phyloP scores from a whole-genome alignment of 768 basidiomycete species.

The Daedalea quercina region DNA sequence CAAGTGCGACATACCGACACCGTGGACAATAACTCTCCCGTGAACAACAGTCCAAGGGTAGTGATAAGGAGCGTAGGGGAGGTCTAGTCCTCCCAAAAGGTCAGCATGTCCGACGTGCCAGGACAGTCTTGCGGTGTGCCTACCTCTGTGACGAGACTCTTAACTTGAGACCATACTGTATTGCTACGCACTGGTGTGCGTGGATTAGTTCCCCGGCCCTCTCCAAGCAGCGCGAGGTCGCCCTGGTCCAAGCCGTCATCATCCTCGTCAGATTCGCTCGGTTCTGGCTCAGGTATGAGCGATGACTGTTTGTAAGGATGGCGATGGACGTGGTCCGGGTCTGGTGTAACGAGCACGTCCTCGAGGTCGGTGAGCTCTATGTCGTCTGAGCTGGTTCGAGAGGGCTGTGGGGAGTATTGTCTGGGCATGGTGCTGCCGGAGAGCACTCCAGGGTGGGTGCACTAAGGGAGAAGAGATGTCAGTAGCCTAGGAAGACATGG shows the following conservation, averaged over 20 bases:
- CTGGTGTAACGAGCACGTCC: slow-evolving; percentile 19
- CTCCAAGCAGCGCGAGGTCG: slow-evolving; percentile 37
- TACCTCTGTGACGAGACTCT: slow-evolving; percentile 68
- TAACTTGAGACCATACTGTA: slow-evolving; percentile 47
- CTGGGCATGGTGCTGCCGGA: background rate
- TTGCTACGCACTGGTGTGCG: slow-evolving; percentile 10
- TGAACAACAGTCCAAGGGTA: slow-evolving; percentile 79
- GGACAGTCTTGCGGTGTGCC: slow-evolving; percentile 13
- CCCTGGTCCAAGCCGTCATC: slow-evolving; percentile 34
- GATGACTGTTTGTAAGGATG: slow-evolving; percentile 7
- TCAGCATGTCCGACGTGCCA: background rate
- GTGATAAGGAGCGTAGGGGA: slow-evolving; percentile 84
- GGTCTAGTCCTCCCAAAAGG: slow-evolving; percentile 33
- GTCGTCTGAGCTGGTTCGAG: slow-evolving; percentile 15
- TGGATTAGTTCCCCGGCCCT: slow-evolving; percentile 24
- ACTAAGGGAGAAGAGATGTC: background rate
- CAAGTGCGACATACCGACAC: slow-evolving; percentile 52
- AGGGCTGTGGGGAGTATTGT: background rate
- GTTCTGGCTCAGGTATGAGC: slow-evolving; percentile 7
- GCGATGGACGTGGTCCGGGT: slow-evolving; percentile 8
- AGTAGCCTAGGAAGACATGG: no score
- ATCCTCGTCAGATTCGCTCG: slow-evolving; percentile 16
- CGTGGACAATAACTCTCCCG: slow-evolving; percentile 83
- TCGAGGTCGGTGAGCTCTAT: slow-evolving; percentile 31
- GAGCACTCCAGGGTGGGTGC: background rate